phyloP scores from a whole-genome alignment of 495 filamentous ascomycete species.

The Poronia punctata region DNA sequence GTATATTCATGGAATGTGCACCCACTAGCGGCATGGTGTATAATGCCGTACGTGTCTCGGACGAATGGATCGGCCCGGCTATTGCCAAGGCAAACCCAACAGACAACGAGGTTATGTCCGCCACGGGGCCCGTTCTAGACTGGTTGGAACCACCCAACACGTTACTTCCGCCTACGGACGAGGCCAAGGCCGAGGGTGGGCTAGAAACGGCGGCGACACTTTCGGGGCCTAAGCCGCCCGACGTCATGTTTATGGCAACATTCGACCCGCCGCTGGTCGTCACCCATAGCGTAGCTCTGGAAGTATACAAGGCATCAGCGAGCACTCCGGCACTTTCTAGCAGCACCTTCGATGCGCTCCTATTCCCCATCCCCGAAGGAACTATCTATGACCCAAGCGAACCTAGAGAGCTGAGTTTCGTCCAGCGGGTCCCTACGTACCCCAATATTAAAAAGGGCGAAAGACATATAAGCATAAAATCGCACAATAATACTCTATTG shows the following conservation, averaged over 20 bases:
- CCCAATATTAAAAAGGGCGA: constrained; percentile 15
- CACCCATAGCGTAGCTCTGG: constrained; percentile 56
- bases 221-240: constrained; percentile 48
- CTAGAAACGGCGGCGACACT: constrained; percentile 30
- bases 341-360: constrained; percentile 59
- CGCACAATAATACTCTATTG: constrained; percentile 63
- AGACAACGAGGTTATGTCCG: constrained; percentile 35
- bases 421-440: constrained; percentile 25
- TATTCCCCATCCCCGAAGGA: constrained; percentile 45
- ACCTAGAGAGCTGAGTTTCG: constrained; percentile 29
- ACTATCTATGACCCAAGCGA: constrained; percentile 33
- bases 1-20: constrained; percentile 57
- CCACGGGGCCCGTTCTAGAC: constrained; percentile 46
- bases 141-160: constrained; percentile 57
- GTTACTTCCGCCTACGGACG: constrained; percentile 35
- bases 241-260: constrained; percentile 74
- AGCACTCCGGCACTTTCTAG: constrained; percentile 44
- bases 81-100: constrained; percentile 45
- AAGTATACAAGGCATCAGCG: constrained; percentile 61
- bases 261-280: constrained; percentile 80
- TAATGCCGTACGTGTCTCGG: constrained; percentile 53
- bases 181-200: constrained; percentile 23
- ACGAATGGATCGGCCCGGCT: constrained; percentile 56
- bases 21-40: constrained; percentile 43
- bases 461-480: constrained; percentile 36